These are phyloP conservation scores for Vitis amurensis DNA, from an alignment of 164 flowering plant species.

Conservation along the genomic window DNA sequence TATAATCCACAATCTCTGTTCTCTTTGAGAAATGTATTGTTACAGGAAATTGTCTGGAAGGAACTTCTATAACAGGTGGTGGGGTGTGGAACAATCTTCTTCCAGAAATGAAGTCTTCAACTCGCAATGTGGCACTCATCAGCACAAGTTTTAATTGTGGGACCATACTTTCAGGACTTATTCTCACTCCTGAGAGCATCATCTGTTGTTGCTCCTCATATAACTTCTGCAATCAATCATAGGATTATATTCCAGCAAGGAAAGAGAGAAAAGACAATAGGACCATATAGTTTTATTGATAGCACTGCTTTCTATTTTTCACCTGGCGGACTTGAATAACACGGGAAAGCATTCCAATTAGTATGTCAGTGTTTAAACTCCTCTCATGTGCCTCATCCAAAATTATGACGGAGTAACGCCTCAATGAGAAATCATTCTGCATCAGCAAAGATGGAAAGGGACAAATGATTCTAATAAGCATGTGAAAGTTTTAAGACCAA, in stretches of 20 bases:
- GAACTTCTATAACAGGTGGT: constrained; percentile 89
- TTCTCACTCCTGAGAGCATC: constrained; percentile 44
- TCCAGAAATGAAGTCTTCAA: constrained; percentile 79
- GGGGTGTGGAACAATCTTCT: constrained; percentile 57
- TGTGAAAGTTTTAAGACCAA: background rate
- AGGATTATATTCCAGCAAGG: constrained; percentile 1
- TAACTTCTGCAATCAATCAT: constrained; percentile 39
- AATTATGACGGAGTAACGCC: constrained; percentile 74
- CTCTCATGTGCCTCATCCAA: constrained; percentile 99
- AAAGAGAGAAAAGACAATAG: constrained; percentile 1
- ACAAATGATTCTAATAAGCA: background rate
- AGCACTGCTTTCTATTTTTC: background rate
- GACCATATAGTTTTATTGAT: background rate
- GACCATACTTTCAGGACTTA: constrained; percentile 45
- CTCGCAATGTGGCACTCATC: constrained; percentile 97
- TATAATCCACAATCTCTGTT: constrained; percentile 82
- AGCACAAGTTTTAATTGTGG: constrained; percentile 76
- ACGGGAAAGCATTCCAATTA: constrained; percentile 95
- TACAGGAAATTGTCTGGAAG: constrained; percentile 83
- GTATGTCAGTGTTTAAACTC: constrained; percentile 96
- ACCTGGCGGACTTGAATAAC: constrained; percentile 72
- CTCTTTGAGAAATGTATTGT: constrained; percentile 75
- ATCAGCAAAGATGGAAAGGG: constrained; percentile 10
- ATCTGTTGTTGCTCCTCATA: constrained; percentile 58
- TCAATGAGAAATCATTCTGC: constrained; percentile 84